phyloP scores from a whole-genome alignment of 352 stramenopile species.

The Phytophthora rubi region DNA sequence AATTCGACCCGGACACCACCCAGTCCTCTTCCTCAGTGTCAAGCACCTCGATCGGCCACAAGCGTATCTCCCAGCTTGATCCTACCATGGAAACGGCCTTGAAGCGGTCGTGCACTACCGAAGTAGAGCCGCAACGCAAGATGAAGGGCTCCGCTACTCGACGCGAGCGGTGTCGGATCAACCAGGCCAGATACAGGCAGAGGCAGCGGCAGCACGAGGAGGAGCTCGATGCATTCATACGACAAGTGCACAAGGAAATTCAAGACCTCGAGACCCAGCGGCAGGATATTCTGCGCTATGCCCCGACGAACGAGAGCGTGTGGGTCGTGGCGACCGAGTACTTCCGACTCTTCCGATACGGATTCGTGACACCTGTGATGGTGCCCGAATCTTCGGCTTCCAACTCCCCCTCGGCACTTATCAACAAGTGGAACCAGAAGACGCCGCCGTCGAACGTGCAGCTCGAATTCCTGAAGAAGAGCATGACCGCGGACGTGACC shows the following conservation, averaged over 20 bases:
- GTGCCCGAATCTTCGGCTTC: background rate
- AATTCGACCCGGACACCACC: background rate
- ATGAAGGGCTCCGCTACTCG: conserved; percentile 4
- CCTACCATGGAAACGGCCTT: background rate
- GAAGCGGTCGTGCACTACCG: background rate
- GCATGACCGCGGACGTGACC: conserved; percentile 16
- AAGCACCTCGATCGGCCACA: background rate
- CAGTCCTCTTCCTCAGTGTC: background rate
- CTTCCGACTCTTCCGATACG: conserved; percentile 20
- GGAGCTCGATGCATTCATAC: conserved; percentile 4
- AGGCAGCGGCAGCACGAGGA: conserved; percentile 6
- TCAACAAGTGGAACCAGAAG: background rate
- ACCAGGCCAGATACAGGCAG: conserved; percentile 18
- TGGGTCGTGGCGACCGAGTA: conserved; percentile 24
- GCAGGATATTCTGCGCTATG: conserved; percentile 1
- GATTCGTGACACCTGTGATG: conserved; percentile 1
- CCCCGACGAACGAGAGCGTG: conserved; percentile 8
- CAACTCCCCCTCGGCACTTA: background rate
- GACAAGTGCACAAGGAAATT: conserved; percentile 3
- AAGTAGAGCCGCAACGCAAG: background rate
- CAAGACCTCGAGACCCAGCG: conserved; percentile 8
- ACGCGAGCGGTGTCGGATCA: conserved; percentile 17
- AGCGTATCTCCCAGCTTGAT: background rate
- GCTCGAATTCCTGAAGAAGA: conserved; percentile 7
- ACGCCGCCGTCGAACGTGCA: background rate